phyloP scores from a whole-genome alignment of 495 filamentous ascomycete species.

The Talaromyces stipitatus region DNA sequence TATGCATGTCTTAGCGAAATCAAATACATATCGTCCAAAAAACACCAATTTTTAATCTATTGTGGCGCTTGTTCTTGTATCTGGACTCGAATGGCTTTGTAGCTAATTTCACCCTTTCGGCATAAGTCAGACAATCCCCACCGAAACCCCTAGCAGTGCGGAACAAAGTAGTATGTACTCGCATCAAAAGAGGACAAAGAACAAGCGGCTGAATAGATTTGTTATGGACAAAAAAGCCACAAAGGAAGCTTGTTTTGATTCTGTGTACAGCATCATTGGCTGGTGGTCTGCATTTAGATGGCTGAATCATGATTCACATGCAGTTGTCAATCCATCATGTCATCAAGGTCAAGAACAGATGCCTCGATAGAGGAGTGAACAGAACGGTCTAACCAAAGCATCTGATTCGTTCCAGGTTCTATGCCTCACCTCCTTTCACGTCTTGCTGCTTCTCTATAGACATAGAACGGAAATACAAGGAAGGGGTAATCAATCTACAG shows the following conservation, averaged over 20 bases:
- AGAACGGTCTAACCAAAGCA: neutral
- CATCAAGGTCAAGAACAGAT: neutral
- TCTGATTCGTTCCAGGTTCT: neutral
- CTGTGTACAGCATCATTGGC: neutral
- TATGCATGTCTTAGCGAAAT: neutral
- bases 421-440: neutral
- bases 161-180: neutral
- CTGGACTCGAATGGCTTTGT: neutral
- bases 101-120: neutral
- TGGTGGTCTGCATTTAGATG: neutral
- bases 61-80: neutral
- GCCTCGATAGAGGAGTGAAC: neutral
- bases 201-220: neutral
- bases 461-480: neutral
- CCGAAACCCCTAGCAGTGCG: neutral
- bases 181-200: neutral
- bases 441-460: neutral
- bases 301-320: neutral
- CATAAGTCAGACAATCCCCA: neutral
- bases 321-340: neutral
- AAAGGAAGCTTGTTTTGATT: conserved; percentile 2
- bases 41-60: neutral
- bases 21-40: neutral
- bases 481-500: neutral
- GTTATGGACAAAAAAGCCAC: neutral